These are phyloP conservation scores for Ascochyta clinopodiicola DNA, from an alignment of 2,329 filamentous ascomycete species.

Conservation along the genomic window DNA sequence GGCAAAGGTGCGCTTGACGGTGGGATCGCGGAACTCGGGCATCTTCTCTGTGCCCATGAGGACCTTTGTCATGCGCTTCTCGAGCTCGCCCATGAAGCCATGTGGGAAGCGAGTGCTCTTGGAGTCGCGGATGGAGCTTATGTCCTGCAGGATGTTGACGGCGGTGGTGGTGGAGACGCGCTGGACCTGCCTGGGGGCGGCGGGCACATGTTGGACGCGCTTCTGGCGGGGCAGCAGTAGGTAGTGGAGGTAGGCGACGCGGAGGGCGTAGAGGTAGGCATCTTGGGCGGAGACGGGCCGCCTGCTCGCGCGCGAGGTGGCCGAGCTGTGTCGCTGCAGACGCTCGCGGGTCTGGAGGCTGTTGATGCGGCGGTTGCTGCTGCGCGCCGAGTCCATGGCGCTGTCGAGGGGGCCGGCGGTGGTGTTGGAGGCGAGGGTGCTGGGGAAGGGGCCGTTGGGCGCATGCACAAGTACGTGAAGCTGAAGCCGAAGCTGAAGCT, in stretches of 20 bases:
- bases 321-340: slow-evolving; percentile 47
- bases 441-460: slow-evolving; percentile 25
- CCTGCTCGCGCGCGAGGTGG: slow-evolving; percentile 39
- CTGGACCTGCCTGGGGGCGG: slow-evolving; percentile 65
- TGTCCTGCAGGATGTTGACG: slow-evolving; percentile 83
- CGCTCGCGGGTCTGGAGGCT: slow-evolving; percentile 52
- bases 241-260: slow-evolving; percentile 90
- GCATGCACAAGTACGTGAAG: slow-evolving; percentile 36
- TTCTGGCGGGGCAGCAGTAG: slow-evolving; percentile 90
- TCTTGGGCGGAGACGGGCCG: slow-evolving; percentile 66
- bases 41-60: slow-evolving; percentile 81
- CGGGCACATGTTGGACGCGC: slow-evolving; percentile 81
- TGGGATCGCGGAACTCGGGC: slow-evolving; percentile 88
- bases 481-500: slow-evolving; percentile 8
- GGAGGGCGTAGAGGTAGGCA: slow-evolving; percentile 88
- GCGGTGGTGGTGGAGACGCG: slow-evolving; percentile 75
- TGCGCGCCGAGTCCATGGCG: slow-evolving; percentile 41
- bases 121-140: slow-evolving; percentile 69
- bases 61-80: slow-evolving; percentile 81
- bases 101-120: slow-evolving; percentile 76
- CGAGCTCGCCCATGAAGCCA: slow-evolving; percentile 72
- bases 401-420: slow-evolving; percentile 1
- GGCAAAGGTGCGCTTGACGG: slow-evolving; percentile 91
- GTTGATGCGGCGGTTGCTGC: slow-evolving; percentile 50
- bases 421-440: too few relatives aligned